phyloP scores from a whole-genome alignment of 169 alveolate genomes.

The Blepharisma undulans region DNA sequence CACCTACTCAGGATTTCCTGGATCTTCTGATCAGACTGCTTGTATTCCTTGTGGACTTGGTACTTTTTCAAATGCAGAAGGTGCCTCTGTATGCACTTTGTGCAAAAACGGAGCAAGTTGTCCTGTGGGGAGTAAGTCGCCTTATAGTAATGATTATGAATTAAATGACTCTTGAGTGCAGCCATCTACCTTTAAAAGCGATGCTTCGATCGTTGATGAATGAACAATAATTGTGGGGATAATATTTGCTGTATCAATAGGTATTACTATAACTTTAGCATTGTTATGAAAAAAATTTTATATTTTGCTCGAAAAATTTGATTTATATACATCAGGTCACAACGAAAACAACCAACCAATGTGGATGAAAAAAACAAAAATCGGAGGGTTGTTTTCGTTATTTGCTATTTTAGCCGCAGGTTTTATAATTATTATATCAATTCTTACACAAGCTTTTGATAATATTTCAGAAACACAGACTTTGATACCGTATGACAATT shows the following conservation, averaged over 20 bases:
- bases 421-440: neutral
- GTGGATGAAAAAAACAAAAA: neutral
- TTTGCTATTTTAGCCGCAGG: neutral
- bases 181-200: neutral
- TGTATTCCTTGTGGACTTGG: neutral
- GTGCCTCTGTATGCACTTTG: neutral
- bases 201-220: neutral
- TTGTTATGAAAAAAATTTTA: neutral
- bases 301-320: neutral
- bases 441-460: neutral
- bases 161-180: neutral
- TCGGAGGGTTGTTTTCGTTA: conserved; percentile 2
- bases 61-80: neutral
- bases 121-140: neutral
- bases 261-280: neutral
- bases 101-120: neutral
- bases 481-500: neutral
- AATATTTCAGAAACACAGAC: neutral
- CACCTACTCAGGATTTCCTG: neutral
- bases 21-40: neutral
- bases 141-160: neutral
- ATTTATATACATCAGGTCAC: neutral
- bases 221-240: neutral
- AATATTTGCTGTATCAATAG: neutral
- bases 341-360: neutral